Evolutionary conservation across 2,329 filamentous ascomycete species (phyloP).

Genomic region (Botrytis sinoallii): DNA sequence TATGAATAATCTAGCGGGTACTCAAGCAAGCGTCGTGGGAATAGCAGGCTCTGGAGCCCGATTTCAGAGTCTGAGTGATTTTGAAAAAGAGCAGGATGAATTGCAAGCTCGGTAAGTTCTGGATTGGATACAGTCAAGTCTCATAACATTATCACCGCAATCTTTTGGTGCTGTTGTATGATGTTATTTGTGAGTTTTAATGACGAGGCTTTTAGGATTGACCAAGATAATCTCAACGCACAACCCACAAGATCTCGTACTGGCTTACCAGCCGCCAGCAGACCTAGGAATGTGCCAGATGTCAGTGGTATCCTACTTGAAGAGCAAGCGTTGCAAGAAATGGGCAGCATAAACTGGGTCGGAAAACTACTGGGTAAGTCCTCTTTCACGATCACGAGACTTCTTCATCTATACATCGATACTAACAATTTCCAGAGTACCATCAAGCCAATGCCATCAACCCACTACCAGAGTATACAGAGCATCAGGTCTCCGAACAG

Average conservation of each 20-base stretch:
- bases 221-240: background rate
- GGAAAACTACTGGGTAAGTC: constrained; percentile 31
- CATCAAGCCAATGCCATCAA: constrained; percentile 24
- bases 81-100: constrained; percentile 9
- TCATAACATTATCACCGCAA: too few species aligned
- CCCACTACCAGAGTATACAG: constrained; percentile 1
- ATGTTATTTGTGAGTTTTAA: background rate
- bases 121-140: background rate
- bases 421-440: constrained; percentile 30
- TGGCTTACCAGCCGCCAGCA: constrained; percentile 17
- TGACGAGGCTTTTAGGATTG: background rate
- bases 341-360: constrained; percentile 36
- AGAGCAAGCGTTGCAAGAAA: constrained; percentile 23
- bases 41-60: background rate
- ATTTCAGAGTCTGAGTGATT: constrained; percentile 9
- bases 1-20: background rate
- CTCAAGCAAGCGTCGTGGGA: background rate
- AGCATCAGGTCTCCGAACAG: background rate
- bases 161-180: background rate
- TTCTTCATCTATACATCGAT: background rate
- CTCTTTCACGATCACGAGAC: background rate
- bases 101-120: constrained; percentile 11
- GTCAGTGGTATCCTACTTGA: constrained; percentile 21
- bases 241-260: background rate
- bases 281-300: constrained; percentile 22